Base-by-base conservation (phyloP, 1,284 basidiomycete species). In the Ustilago trichophora region DNA sequence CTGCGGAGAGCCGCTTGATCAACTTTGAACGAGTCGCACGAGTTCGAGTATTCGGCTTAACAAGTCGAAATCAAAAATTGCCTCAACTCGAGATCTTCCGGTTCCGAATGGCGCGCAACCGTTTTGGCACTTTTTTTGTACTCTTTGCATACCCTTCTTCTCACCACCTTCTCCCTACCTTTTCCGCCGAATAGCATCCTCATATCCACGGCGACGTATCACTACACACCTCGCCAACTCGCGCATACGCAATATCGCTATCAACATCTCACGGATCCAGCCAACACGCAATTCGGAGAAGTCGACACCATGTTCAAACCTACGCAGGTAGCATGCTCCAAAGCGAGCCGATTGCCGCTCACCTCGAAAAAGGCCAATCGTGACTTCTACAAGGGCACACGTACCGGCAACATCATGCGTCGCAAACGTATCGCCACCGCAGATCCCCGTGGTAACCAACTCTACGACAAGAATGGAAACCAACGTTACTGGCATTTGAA, bases 361-460 rank as follows among this genome's bases (percentile, higher is more conserved):
- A 79, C 44, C 45, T 80, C 78, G 4, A 81, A 81, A 36, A 75
- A 75, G 45, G 79, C 63, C 11, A 81, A 81, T 52, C 76, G 74
- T 40, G 78, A 81, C 47, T 81, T 80, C 51, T 81, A 78, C 73
- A 81, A 81, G 51, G 79, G 79, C 24, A 81, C 79, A 12, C 58
- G 79, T 1, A 76, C 79, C 0, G 76, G 72, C 36, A 81, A 80
- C 67, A 73, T 80, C 46, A 70, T 81, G 70, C 58, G 40, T 12
- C 63, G 79, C 12, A 78, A 79, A 57, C 64, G 79, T 24, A 77
- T 81, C 37, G 79, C 76, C 13, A 57, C 73, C 18, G 68, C 73
- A 3, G 67, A 76, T 44, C 58, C 60, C 16, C 42, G 49, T 15
- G 79, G 79, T 12, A 60, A 68, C 15, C 68, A 70, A 49, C 57